Evolutionary conservation across 352 stramenopile species (phyloP), one percentile per base, ranked within the genome.

Genomic region (Globisporangium sylvaticum): DNA sequence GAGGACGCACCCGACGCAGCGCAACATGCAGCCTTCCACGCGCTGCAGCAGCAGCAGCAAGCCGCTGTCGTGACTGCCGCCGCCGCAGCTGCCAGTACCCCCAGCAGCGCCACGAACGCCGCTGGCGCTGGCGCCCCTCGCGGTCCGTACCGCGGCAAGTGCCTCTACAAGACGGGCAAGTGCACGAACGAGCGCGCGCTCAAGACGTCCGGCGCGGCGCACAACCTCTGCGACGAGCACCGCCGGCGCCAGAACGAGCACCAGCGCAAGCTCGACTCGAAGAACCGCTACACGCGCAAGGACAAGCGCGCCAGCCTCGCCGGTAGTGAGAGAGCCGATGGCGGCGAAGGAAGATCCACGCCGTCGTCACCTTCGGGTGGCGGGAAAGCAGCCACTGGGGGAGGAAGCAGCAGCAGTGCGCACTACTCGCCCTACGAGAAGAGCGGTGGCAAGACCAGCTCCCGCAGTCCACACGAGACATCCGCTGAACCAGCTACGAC

Each of bases 151-250:
- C 80, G 87, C 60, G 87, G 87, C 63, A 87, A 88, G 58, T 95
- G 87, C 55, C 78, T 90, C 55, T 95, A 95, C 79, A 95, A 95
- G 76, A 94, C 87, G 14, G 85, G 87, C 68, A 95, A 95, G 68
- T 95, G 87, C 75, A 68, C 72, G 56, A 92, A 95, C 72, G 87
- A 95, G 69, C 87, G 87, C 66, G 87, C 87, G 56, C 79, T 95
- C 67, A 95, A 95, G 75, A 92, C 85, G 37, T 92, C 87, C 2
- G 87, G 87, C 34, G 67, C 82, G 62, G 69, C 87, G 53, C 87
- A 95, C 78, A 95, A 94, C 72, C 83, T 95, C 64, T 95, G 87
- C 68, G 82, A 95, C 63, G 84, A 91, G 63, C 87, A 95, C 70
- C 85, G 87, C 56, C 83, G 80, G 67, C 80, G 83, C 44, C 87